Evolutionary conservation across 1,139 yeast genomes (phyloP), one percentile per base, ranked within the genome.

Genomic region (Pichia sorboxylosa): DNA sequence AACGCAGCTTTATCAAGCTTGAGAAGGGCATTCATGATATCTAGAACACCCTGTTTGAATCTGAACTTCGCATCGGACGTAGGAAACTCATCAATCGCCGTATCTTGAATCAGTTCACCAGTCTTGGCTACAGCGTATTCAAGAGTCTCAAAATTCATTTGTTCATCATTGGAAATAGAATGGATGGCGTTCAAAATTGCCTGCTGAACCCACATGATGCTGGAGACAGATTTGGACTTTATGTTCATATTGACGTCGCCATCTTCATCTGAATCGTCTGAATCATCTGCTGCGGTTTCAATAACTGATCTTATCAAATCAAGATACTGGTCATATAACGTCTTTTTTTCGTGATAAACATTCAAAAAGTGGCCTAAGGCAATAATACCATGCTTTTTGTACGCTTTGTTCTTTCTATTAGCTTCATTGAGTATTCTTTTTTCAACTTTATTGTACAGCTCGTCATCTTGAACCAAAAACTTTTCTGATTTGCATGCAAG

Each of bases 351-450:
- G 16, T 71, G 69, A 43, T 61, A 73, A 2, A 47, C 45, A 25
- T 59, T 58, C 3, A 73, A 46, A 42, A 64, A 78, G 16, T 51
- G 57, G 3, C 79, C 74, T 28, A 71, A 54, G 1, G 68, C 56
- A 24, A 63, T 57, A n/a, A 77, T 52, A 2, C 74, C 64, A 24
- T 63, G 60, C 32, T 57, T 61, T 38, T 74, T 82, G 51, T 87
- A 87, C 1, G 55, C 67, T 43, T 66, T 68, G 49, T 82, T 84
- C 32, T 71, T 69, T 44, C 94, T 64, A 38, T 69, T 69, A 0
- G 81, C 71, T 52, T 87, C 97, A 1, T 63, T 58, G 2, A 61
- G 38, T 1, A 79, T 66, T 2, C 69, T 59, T 24, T 59, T 60
- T 26, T 61, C 59, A 13, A 78, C 55, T 15, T 47, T 48, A 2